These are phyloP conservation scores for Trichoderma citrinoviride DNA, from an alignment of 2,329 filamentous ascomycete genomes.

Conservation along the genomic window DNA sequence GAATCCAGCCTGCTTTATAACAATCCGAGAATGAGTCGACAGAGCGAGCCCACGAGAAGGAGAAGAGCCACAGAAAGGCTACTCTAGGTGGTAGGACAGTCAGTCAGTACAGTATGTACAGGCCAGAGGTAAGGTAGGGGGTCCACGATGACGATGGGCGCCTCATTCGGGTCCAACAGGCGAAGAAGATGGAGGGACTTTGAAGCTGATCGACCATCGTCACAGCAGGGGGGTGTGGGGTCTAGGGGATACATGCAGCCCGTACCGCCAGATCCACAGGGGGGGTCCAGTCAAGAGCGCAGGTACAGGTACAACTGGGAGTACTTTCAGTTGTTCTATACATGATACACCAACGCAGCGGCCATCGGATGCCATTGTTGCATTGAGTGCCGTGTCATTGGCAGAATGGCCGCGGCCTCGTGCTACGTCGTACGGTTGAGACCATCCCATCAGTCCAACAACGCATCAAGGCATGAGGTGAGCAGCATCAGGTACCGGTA, in stretches of 20 bases:
- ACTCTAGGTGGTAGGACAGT: neutral
- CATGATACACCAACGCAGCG: no score
- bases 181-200: neutral
- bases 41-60: neutral
- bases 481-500: no score
- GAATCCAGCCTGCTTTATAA: slow-evolving; percentile 5
- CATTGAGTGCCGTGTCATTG: no score
- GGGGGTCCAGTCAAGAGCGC: neutral
- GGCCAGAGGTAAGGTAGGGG: neutral
- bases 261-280: no score
- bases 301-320: neutral
- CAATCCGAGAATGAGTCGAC: neutral
- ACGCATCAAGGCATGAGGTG: no score
- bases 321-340: no score
- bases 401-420: no score
- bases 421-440: no score
- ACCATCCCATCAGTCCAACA: no score
- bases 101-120: neutral
- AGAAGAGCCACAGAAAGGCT: neutral
- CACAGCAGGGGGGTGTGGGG: neutral
- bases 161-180: neutral
- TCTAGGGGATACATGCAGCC: no score
- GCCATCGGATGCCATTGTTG: no score
- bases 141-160: slow-evolving; percentile 20
- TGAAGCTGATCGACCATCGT: slow-evolving; percentile 19